These are phyloP conservation scores for Hevea brasiliensis DNA, from an alignment of 345 rosid genomes.

Conservation along the genomic window DNA sequence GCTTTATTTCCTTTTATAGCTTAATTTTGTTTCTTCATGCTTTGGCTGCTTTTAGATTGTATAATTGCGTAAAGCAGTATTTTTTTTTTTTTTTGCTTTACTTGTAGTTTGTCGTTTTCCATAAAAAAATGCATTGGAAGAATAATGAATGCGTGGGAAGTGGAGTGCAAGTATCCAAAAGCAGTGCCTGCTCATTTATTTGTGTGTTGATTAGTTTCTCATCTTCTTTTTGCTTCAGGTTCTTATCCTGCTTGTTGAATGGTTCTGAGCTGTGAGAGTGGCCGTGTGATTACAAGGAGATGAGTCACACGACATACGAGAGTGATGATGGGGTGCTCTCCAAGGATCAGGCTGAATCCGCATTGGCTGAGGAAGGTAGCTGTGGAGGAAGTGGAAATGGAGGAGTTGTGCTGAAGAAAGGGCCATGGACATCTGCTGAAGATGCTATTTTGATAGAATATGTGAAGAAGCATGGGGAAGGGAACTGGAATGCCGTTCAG, in stretches of 20 bases:
- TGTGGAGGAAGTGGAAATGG: slow-evolving; percentile 45
- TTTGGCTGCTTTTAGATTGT: slow-evolving; percentile 9
- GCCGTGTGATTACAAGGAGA: slow-evolving; percentile 46
- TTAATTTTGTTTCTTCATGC: slow-evolving; percentile 5
- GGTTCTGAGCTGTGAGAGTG: slow-evolving; percentile 39
- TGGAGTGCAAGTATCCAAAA: slow-evolving; percentile 27
- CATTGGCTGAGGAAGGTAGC: slow-evolving; percentile 48
- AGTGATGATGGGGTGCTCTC: slow-evolving; percentile 59
- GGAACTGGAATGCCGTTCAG: slow-evolving; percentile 97
- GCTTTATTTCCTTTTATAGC: slow-evolving; percentile 13
- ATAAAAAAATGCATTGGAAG: slow-evolving; percentile 1
- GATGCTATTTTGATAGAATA: slow-evolving; percentile 82
- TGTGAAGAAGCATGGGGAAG: slow-evolving; percentile 95
- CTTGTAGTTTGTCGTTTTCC: slow-evolving; percentile 19
- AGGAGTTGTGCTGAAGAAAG: slow-evolving; percentile 72
- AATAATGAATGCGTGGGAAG: slow-evolving; percentile 9
- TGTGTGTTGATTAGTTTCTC: slow-evolving; percentile 14
- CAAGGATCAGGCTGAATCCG: slow-evolving; percentile 54
- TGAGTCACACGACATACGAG: slow-evolving; percentile 66
- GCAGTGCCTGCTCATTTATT: slow-evolving; percentile 8
- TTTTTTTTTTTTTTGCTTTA: slow-evolving; percentile 5
- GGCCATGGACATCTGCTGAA: slow-evolving; percentile 98
- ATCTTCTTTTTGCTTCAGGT: slow-evolving; percentile 38
- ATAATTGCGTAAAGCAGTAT: slow-evolving; percentile 22
- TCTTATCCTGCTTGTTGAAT: slow-evolving; percentile 35